Evolutionary conservation across 225 moss, liverwort and hornwort species (phyloP), one percentile per base, ranked within the genome.

Genomic region (Marchantia paleacea): DNA sequence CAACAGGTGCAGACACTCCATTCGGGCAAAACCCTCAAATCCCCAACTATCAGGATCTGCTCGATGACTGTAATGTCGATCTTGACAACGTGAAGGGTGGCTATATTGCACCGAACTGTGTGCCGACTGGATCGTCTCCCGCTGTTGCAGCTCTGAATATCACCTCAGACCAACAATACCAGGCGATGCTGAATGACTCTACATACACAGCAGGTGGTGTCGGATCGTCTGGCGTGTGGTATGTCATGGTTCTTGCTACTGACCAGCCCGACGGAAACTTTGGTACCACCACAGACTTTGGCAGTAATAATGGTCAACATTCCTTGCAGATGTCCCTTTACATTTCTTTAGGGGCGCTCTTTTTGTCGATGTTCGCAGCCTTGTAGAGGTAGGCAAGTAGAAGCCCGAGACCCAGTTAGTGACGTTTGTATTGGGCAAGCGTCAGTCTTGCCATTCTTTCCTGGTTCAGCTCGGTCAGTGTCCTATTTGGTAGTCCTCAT

Each of bases 201-300:
- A 84, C 81, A 30, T 95, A 78, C 19, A 88, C 86, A 0, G 87
- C 93, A 0, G 95, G 87, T 0, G 95, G 93, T 10, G 89, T 89
- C 7, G 93, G 91, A 48, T 89, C 88, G 3, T 82, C 82, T 5
- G 89, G 89, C 24, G 76, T 80, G 19, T 95, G 95, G 95, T 93
- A 82, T 53, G 92, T 89, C 66, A 53, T 93, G 54, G 86, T 88
- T 49, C 85, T 93, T 3, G 93, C 83, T 7, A 91, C 91, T 6
- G 88, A 90, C 20, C 22, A 84, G 20, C 84, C 87, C 13, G 90
- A 76, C 0, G 93, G 93, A 19, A 89, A 89, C 69, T 92, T 73
- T 53, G 52, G 61, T 5, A 18, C 29, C 75, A 75, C 75, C 52
- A n/a, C 10, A 10, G 20, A 47, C 39, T 39, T 20, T 15, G 54